A percentile compares a stretch with the other conserved stretches of the same genome.
Evolutionary conservation across 352 stramenopile genomes (phyloP).

Genomic region (Blastocystis hominis): DNA sequence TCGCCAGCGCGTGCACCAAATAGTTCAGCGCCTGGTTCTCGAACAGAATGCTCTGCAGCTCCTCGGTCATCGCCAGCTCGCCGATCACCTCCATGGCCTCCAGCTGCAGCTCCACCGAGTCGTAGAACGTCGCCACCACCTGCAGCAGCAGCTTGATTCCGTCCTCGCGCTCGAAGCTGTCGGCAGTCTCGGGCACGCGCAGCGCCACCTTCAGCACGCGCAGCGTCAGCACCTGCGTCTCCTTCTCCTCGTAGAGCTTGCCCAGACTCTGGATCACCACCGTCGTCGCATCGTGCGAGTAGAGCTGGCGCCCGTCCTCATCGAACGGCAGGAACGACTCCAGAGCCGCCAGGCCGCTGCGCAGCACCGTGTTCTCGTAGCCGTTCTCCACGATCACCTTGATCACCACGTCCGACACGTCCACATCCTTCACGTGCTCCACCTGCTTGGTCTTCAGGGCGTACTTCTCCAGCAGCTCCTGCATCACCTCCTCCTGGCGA

Average conservation of each 20-base stretch:
- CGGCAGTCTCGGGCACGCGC: conserved; percentile 23
- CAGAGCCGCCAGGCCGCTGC: background rate
- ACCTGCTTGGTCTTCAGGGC: conserved; percentile 8
- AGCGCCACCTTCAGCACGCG: conserved; percentile 17
- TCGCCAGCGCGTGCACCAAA: conserved; percentile 9
- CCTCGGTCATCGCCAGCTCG: background rate
- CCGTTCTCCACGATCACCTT: conserved; percentile 45
- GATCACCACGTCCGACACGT: conserved; percentile 18
- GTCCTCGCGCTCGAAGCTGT: conserved; percentile 51
- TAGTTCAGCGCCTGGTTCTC: conserved; percentile 56
- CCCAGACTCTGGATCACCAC: conserved; percentile 48
- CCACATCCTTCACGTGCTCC: background rate
- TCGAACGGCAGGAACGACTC: conserved; percentile 46
- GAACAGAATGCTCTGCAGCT: conserved; percentile 50
- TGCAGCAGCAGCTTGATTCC: conserved; percentile 22
- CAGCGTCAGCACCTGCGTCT: conserved; percentile 5
- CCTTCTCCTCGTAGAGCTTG: conserved; percentile 39
- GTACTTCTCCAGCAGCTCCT: conserved; percentile 19
- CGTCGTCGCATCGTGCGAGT: conserved; percentile 16
- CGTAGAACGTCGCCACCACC: conserved; percentile 42
- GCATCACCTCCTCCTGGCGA: background rate
- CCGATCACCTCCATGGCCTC: conserved; percentile 47
- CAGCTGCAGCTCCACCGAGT: conserved; percentile 1
- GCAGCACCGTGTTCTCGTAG: conserved; percentile 27
- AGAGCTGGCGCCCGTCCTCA: background rate